Conservation (phyloP, 2,329 filamentous ascomycete genomes). For the Elsinoe arachidis region DNA sequence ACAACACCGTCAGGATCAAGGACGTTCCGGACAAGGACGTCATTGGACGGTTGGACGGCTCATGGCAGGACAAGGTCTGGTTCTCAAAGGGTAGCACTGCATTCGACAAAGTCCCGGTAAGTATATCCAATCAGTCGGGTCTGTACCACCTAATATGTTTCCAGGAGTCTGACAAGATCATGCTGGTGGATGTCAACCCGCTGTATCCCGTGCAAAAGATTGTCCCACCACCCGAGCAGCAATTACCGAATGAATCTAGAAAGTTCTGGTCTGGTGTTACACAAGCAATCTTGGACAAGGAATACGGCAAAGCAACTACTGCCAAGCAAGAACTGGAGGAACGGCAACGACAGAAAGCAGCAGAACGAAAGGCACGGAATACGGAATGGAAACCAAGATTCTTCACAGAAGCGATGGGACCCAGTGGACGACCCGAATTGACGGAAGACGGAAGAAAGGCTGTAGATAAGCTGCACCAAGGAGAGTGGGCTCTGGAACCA, state of each 20-base stretch:
- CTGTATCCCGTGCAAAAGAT: constrained; percentile 71
- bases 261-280: constrained; percentile 84
- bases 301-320: constrained; percentile 74
- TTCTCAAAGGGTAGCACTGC: constrained; percentile 45
- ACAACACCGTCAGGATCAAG: constrained; percentile 68
- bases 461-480: constrained; percentile 47
- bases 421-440: constrained; percentile 53
- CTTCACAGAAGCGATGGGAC: constrained; percentile 59
- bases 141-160: not conserved
- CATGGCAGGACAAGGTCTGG: constrained; percentile 68
- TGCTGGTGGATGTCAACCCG: constrained; percentile 82
- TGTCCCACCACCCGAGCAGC: constrained; percentile 65
- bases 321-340: constrained; percentile 91
- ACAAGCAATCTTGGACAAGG: constrained; percentile 71
- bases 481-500: constrained; percentile 41
- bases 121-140: constrained; percentile 30
- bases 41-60: constrained; percentile 71
- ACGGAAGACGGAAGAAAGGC: constrained; percentile 53
- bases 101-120: constrained; percentile 46
- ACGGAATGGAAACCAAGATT: constrained; percentile 78
- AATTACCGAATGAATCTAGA: constrained; percentile 83
- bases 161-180: constrained; percentile 49
- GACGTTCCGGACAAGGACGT: constrained; percentile 82
- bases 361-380: constrained; percentile 62
- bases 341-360: constrained; percentile 72